These are phyloP conservation scores for Colletotrichum plurivorum DNA, from an alignment of 2,329 filamentous ascomycete species.

Conservation along the genomic window DNA sequence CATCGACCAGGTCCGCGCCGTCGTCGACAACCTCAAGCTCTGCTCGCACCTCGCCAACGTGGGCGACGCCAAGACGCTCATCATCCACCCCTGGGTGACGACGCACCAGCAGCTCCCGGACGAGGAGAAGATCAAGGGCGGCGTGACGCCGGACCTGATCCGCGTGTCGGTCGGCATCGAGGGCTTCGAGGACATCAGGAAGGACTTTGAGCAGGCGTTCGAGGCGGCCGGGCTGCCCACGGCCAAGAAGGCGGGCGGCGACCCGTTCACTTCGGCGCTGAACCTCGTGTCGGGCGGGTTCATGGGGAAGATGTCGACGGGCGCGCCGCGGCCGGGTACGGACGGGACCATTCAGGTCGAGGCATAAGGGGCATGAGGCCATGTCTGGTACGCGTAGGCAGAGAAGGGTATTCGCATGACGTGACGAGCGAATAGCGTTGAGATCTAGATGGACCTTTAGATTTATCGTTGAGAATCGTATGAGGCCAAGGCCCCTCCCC, in stretches of 20 bases:
- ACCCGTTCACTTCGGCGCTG: conserved; percentile 28
- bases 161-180: conserved; percentile 63
- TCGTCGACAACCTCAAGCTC: conserved; percentile 82
- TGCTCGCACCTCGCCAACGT: conserved; percentile 82
- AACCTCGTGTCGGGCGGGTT: conserved; percentile 36
- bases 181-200: conserved; percentile 81
- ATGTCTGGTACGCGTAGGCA: too few relatives aligned
- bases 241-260: conserved; percentile 27
- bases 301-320: conserved; percentile 35
- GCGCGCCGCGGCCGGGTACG: conserved; percentile 33
- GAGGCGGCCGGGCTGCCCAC: conserved; percentile 26
- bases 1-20: conserved; percentile 53
- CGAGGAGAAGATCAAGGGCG: conserved; percentile 74
- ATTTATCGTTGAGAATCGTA: neutral
- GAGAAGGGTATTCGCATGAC: too few relatives aligned
- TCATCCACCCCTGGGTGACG: conserved; percentile 80
- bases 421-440: too few relatives aligned
- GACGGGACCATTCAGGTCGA: conserved; percentile 23
- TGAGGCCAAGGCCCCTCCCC: conserved; percentile 6
- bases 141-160: conserved; percentile 66
- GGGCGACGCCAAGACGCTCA: conserved; percentile 80
- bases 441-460: too few relatives aligned
- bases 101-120: conserved; percentile 80
- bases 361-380: neutral
- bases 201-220: conserved; percentile 76